A percentile compares a stretch with the other conserved stretches of the same genome.
These are phyloP conservation scores for Tolypocladium ovalisporum DNA, from an alignment of 2,329 filamentous ascomycete species.

Conservation along the genomic window DNA sequence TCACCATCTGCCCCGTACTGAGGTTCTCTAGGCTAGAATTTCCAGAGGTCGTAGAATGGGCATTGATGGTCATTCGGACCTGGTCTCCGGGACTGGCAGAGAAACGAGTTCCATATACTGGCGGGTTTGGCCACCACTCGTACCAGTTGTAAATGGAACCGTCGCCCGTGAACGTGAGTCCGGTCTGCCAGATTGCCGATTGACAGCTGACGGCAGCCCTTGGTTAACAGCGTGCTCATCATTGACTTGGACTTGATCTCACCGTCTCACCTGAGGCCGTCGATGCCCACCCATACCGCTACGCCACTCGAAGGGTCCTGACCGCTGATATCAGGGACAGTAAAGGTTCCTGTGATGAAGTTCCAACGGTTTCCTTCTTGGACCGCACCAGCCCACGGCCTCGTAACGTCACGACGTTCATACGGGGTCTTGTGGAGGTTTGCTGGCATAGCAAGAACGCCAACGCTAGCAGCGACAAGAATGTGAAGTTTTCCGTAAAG, in stretches of 20 bases:
- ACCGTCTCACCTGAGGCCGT: not conserved
- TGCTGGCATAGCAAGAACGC: not conserved
- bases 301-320: not conserved
- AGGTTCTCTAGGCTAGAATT: not conserved
- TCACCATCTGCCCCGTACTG: not conserved
- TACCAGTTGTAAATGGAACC: not conserved
- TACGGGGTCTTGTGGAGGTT: not conserved
- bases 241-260: not conserved
- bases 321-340: not conserved
- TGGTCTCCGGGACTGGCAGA: not conserved
- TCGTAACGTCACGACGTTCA: not conserved
- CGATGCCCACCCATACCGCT: not conserved
- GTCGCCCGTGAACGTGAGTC: not conserved
- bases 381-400: not conserved
- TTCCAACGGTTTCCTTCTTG: not conserved
- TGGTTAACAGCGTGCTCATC: not conserved
- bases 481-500: not conserved
- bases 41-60: not conserved
- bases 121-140: not conserved
- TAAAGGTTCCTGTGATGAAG: not conserved
- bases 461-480: not conserved
- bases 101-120: not conserved
- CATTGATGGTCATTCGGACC: not conserved
- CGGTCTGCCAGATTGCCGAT: not conserved
- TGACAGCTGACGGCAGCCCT: not conserved